Evolutionary conservation across 305 asterid genomes (phyloP), one percentile per base, ranked within the genome.

Genomic region (Euphrasia arctica): DNA sequence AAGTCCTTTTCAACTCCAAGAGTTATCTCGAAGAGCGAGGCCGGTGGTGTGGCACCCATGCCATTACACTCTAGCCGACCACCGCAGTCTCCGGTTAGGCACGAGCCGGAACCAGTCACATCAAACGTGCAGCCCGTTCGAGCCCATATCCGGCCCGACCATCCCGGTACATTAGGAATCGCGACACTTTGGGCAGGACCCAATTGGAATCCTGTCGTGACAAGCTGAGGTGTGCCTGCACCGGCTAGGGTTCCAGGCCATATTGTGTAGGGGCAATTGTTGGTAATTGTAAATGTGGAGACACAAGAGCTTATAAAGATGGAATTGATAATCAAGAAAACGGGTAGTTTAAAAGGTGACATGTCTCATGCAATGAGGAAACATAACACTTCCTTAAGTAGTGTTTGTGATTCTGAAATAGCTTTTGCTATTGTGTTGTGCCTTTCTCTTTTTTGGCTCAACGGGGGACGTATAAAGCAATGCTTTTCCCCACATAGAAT

Each of bases 191-290:
- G 80, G 34, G 80, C 83, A 0, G 79, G 63, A 15, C 79, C 73
- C 63, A 84, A 61, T 22, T 77, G 80, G 55, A 84, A 81, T 18
- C 90, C 85, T 0, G 87, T 84, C 15, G 80, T 60, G 18, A 80
- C 66, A 59, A 84, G 72, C 31, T 64, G 78, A 4, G 87, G 79
- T 3, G 85, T 70, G 13, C 85, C 83, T 7, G 87, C 66, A 52
- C 87, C 84, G 10, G 87, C 73, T 32, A 81, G 73, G 13, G 83
- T 84, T 22, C 82, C 90, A 4, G 90, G 90, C 90, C 90, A 84
- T 62, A 81, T 81, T 1, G 83, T 75, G 31, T 64, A 48, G 0
- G 83, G 82, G 43, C 87, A 84, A 39, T 72, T 75, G 74, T 84
- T 81, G 27, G 75, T 70, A 39, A 83, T 51, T 43, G 79, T 77